phyloP scores from a whole-genome alignment of 2,329 filamentous ascomycete species.

The Claviceps fusiformis region DNA sequence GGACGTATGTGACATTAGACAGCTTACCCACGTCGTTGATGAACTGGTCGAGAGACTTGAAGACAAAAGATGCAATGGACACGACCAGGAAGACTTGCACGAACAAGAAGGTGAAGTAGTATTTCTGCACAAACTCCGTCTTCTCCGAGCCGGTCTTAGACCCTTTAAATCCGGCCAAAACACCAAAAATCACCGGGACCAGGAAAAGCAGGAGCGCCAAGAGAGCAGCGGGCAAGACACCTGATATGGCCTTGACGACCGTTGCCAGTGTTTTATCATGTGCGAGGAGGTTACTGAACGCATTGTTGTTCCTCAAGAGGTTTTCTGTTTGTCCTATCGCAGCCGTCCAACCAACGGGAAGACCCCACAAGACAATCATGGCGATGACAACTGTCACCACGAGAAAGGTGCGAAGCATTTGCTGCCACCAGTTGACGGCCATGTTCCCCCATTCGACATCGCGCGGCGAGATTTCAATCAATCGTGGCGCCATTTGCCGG shows the following conservation, averaged over 20 bases:
- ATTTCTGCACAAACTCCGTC: conserved; percentile 74
- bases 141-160: conserved; percentile 69
- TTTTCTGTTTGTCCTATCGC: conserved; percentile 64
- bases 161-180: conserved; percentile 62
- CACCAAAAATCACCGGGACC: conserved; percentile 64
- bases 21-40: conserved; percentile 33
- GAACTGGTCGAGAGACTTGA: conserved; percentile 49
- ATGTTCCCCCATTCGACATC: conserved; percentile 97
- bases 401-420: conserved; percentile 57
- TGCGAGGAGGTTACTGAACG: conserved; percentile 53
- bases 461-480: conserved; percentile 84
- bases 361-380: conserved; percentile 79
- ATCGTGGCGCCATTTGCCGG: conserved; percentile 81
- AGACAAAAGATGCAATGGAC: conserved; percentile 64
- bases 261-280: conserved; percentile 45
- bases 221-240: conserved; percentile 70
- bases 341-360: conserved; percentile 81
- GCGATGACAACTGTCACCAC: conserved; percentile 53
- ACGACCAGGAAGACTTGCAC: conserved; percentile 91
- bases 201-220: conserved; percentile 68
- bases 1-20: conserved; percentile 48
- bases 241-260: conserved; percentile 53
- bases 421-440: conserved; percentile 88
- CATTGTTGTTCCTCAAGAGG: conserved; percentile 47
- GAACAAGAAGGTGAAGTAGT: conserved; percentile 90